phyloP scores from a whole-genome alignment of 139 green algal genomes.

The Chlorella sp. region DNA sequence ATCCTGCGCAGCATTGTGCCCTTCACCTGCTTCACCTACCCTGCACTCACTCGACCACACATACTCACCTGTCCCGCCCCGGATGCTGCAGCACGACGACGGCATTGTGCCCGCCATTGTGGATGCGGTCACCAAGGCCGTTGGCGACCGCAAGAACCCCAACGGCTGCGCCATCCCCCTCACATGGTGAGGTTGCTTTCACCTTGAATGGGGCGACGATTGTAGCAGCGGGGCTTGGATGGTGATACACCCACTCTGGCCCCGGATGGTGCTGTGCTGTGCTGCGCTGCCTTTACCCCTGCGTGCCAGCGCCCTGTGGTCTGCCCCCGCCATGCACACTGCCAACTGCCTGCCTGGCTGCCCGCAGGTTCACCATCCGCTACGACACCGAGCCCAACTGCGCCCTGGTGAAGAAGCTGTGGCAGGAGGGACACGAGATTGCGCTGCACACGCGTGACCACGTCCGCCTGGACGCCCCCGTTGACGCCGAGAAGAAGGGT shows the following conservation, averaged over 20 bases:
- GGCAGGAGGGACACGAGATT: constrained; percentile 26
- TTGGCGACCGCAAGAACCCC: constrained; percentile 25
- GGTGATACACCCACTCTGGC: no score
- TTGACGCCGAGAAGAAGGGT: constrained; percentile 1
- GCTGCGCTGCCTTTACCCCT: no score
- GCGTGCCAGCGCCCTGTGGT: no score
- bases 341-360: background rate
- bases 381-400: constrained; percentile 28
- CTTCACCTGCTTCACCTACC: background rate
- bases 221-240: no score
- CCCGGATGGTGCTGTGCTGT: no score
- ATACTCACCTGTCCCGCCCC: background rate
- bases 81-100: constrained; percentile 22
- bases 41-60: background rate
- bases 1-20: background rate
- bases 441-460: constrained; percentile 35
- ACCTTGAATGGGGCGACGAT: no score
- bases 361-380: constrained; percentile 23
- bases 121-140: background rate
- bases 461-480: constrained; percentile 2
- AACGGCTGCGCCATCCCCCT: constrained; percentile 32
- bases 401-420: constrained; percentile 30
- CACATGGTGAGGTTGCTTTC: constrained; percentile 12
- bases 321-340: background rate
- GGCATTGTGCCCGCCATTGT: constrained; percentile 14